Base-by-base conservation (phyloP, 2,329 filamentous ascomycete genomes). In the Leptosphaerulina australis region DNA sequence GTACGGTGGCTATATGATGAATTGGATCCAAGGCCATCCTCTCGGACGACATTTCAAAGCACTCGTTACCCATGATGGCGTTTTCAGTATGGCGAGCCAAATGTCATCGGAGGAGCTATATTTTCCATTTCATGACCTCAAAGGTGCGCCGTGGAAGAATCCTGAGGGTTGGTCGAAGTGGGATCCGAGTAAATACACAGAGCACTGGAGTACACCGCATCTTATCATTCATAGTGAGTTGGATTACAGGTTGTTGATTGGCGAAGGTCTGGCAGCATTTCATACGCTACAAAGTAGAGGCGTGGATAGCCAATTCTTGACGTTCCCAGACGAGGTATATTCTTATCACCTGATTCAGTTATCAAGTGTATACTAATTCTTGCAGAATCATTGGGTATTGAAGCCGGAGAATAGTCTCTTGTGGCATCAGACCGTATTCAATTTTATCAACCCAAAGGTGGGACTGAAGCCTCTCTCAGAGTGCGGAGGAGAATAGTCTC, bases 321-420 rank as follows among this genome's bases (percentile, higher is more conserved):
- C 85, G 15, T 96, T 96, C 68, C 89, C 90, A 0, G 91, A 90
- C 66, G 88, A 91, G n/a, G n/a, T n/a, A n/a, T n/a, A n/a, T n/a
- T n/a, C n/a, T n/a, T n/a, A n/a, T n/a, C n/a, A n/a, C n/a, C n/a
- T n/a, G n/a, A n/a, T n/a, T n/a, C n/a, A n/a, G n/a, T n/a, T n/a
- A n/a, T n/a, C n/a, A n/a, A n/a, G n/a, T n/a, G n/a, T n/a, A n/a
- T n/a, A n/a, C n/a, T n/a, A n/a, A n/a, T n/a, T n/a, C n/a, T n/a
- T n/a, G n/a, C n/a, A n/a, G 72, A 84, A 86, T 40, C 86, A 89
- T 62, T 88, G 90, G 90, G 91, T 97, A 3, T 68, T 96, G 44
- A 96, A 96, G 70, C 90, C 88, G 0, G 93, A 97, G 74, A 97
- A 97, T 71, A 88, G 86, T 3, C 76, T 97, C 14, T 81, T 95